Evolutionary conservation across 306 rosid species (phyloP), one percentile per base, ranked within the genome.

Genomic region (Prunus campanulata): DNA sequence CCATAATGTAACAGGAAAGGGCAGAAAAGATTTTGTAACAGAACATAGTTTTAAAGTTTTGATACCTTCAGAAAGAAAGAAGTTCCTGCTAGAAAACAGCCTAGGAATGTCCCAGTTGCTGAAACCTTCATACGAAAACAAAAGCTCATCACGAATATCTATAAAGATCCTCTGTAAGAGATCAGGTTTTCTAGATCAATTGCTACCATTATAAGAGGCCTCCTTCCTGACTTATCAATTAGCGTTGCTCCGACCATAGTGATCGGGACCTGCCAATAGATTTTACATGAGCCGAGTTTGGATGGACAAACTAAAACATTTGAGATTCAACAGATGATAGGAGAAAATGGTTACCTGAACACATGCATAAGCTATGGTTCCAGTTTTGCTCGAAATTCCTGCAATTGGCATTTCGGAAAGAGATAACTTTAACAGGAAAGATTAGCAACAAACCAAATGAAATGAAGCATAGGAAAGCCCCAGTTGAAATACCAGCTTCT

Each of bases 311-410:
- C 30, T 51, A 16, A 2, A 55, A 30, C 8, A 39, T 20, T 51
- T 2, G 29, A 62, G 14, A 1, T 69, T 54, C 16, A 60, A 65
- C 25, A 29, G n/a, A 35, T 15, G 14, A 25, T 14, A 48, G 77
- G 3, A 78, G 29, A 50, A 62, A 48, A 11, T 32, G 66, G 72
- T 18, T 86, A 88, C 97, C 86, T 87, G 96, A 48, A 90, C 75
- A 76, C 89, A 82, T 71, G 89, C 94, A 83, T 81, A 93, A 74
- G 90, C 88, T 73, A 90, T 80, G 73, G 91, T 87, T 49, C 96
- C 94, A 20, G 66, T 60, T 79, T 92, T 86, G 78, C 85, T 82
- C 48, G 91, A 83, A 75, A 88, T 83, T 20, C 96, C 97, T 93
- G 82, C 68, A 64, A 32, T 70, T 71, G 55, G 48, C 54, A 77